A percentile compares a stretch with the other conserved stretches of the same genome.
These are phyloP conservation scores for Polytolypa hystricis DNA, from an alignment of 2,329 filamentous ascomycete species.

Conservation along the genomic window DNA sequence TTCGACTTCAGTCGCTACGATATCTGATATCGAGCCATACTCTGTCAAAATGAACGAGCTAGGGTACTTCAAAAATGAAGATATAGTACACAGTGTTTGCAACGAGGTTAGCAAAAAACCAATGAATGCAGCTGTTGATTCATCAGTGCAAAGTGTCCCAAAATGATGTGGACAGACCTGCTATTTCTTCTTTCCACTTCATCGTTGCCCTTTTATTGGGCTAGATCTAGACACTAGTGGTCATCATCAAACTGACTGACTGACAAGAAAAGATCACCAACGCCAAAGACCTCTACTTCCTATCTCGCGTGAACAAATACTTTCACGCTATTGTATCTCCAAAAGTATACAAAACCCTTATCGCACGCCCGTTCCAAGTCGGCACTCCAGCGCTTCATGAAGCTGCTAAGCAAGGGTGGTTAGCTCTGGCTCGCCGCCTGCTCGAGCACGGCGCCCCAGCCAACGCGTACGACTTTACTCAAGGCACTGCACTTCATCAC, in stretches of 20 bases:
- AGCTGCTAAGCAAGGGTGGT: not conserved
- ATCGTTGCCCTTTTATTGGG: no score
- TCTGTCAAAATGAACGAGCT: not conserved
- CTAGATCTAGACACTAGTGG: no score
- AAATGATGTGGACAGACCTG: no score
- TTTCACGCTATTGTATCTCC: not conserved
- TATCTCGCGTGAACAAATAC: not conserved
- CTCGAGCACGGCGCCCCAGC: not conserved
- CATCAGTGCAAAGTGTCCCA: no score
- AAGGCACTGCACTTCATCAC: conserved; percentile 9
- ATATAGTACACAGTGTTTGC: not conserved
- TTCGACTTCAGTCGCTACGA: no score
- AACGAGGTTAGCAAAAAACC: not conserved
- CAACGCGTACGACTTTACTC: not conserved
- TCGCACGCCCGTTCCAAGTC: not conserved
- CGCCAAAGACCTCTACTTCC: not conserved
- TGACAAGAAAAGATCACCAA: not conserved
- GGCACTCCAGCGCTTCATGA: not conserved
- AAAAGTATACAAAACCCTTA: not conserved
- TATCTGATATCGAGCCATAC: no score
- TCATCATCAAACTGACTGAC: no score
- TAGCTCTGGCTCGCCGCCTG: not conserved
- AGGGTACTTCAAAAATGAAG: not conserved
- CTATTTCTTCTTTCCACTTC: no score
- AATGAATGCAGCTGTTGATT: no score